Conservation (phyloP, 176 grass and related monocot genomes). For the Carex littledalei region DNA sequence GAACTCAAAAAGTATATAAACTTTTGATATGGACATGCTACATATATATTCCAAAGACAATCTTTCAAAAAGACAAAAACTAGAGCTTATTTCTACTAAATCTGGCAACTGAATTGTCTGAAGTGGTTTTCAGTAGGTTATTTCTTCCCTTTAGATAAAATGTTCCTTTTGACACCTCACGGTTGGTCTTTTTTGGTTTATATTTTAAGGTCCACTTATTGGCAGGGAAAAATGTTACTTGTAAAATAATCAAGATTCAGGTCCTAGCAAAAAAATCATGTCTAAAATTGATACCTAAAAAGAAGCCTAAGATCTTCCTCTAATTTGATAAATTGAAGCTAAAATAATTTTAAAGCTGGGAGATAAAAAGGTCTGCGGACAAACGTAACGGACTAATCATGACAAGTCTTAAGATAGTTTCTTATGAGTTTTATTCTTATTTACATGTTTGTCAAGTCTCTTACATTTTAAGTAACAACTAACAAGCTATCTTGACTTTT, state of each 20-base stretch:
- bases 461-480: slow-evolving; percentile 17
- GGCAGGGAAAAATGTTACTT: no score
- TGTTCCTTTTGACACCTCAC: not conserved
- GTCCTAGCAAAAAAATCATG: not conserved
- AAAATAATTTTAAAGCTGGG: not conserved
- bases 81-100: not conserved
- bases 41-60: not conserved
- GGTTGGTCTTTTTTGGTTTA: not conserved
- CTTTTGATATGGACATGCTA: not conserved
- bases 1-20: not conserved
- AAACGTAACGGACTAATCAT: slow-evolving; percentile 3
- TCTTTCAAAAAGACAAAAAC: not conserved
- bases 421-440: not conserved
- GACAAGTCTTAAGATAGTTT: not conserved
- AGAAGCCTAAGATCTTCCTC: not conserved
- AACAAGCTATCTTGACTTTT: not conserved
- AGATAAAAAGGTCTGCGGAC: not conserved
- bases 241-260: not conserved
- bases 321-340: not conserved
- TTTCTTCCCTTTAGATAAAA: not conserved
- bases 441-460: not conserved
- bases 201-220: not conserved
- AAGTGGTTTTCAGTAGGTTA: not conserved
- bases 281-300: not conserved
- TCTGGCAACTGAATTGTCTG: not conserved